Evolutionary conservation across 176 grass and related monocot species (phyloP).

Genomic region (Secale cereale): DNA sequence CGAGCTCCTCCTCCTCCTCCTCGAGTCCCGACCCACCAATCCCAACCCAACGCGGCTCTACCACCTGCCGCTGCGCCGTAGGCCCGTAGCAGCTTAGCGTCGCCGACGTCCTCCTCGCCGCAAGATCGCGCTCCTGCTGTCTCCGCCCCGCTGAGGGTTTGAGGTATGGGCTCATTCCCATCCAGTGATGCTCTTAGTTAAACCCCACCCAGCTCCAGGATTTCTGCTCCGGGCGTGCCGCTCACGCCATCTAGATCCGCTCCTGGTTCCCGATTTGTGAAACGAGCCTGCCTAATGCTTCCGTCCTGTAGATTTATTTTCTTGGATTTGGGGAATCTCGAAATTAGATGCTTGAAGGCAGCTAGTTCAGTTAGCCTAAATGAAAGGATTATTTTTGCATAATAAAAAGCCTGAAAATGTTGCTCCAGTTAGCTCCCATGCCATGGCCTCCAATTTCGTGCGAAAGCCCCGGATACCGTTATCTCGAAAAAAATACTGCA

Average conservation of each 20-base stretch:
- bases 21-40: neutral
- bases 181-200: neutral
- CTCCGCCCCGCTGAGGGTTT: neutral
- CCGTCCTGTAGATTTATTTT: neutral
- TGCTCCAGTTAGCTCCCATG: neutral
- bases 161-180: neutral
- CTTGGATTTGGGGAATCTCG: neutral
- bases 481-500: neutral
- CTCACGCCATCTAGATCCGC: neutral
- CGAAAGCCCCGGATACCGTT: neutral
- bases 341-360: neutral
- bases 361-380: neutral
- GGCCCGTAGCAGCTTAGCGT: neutral
- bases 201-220: neutral
- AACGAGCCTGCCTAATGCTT: neutral
- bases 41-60: neutral
- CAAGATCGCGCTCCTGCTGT: neutral
- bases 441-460: neutral
- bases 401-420: neutral
- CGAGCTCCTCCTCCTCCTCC: neutral
- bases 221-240: neutral
- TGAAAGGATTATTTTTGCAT: neutral
- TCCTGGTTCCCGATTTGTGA: constrained; percentile 6
- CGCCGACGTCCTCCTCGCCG: neutral
- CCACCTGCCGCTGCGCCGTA: too few species aligned